Percentiles rank a stretch among this genome's conserved stretches.
Conservation (phyloP, 805 yeast genomes). For the Teunomyces tritomae region DNA sequence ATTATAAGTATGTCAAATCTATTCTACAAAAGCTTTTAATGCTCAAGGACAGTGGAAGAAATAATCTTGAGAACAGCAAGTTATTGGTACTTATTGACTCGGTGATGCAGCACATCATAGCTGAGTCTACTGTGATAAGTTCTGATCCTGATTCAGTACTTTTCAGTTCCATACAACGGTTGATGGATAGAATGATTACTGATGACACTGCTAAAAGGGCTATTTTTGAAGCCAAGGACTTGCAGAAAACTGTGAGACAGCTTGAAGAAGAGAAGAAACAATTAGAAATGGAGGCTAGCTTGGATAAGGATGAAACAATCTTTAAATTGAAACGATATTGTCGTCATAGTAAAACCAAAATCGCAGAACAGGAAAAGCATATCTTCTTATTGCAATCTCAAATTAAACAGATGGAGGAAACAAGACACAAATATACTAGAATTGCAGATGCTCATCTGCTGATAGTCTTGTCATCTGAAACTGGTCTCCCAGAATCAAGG, state of each 20-base stretch:
- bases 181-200: conserved; percentile 32
- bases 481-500: too few relatives aligned
- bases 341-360: conserved; percentile 17
- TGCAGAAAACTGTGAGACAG: conserved; percentile 19
- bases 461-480: conserved; percentile 1
- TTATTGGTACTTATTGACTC: conserved; percentile 29
- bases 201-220: conserved; percentile 37
- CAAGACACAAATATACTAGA: conserved; percentile 8
- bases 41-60: conserved; percentile 24
- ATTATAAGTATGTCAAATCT: conserved; percentile 13
- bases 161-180: conserved; percentile 30
- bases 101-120: conserved; percentile 29
- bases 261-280: conserved; percentile 21
- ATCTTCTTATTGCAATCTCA: conserved; percentile 24
- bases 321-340: conserved; percentile 22
- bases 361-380: conserved; percentile 24
- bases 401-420: conserved; percentile 19
- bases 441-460: not conserved
- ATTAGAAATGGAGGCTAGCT: conserved; percentile 20
- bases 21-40: conserved; percentile 25
- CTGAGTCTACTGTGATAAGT: conserved; percentile 21
- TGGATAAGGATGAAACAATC: conserved; percentile 19
- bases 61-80: conserved; percentile 21
- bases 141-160: conserved; percentile 27
- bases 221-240: conserved; percentile 26